Evolutionary conservation across 352 stramenopile genomes (phyloP).

Genomic region (Pythium rhizo-oryzae): DNA sequence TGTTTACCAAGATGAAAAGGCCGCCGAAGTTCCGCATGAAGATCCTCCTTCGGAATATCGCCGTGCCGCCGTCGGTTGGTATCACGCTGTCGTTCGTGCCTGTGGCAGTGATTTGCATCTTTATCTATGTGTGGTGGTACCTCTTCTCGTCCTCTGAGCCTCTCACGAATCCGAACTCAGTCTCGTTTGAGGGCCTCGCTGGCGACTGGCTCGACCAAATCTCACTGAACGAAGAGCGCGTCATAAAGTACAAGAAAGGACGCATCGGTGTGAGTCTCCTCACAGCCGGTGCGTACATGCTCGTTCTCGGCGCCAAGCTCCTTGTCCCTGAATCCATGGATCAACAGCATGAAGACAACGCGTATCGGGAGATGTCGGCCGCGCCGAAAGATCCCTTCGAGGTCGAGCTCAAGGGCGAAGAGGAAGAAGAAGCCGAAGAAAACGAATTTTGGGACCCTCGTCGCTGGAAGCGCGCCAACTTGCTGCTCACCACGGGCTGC

Average conservation of each 20-base stretch:
- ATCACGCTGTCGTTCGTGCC: conserved; percentile 69
- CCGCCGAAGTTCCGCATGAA: conserved; percentile 93
- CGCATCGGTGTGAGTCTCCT: conserved; percentile 86
- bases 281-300: conserved; percentile 79
- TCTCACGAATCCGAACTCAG: conserved; percentile 46
- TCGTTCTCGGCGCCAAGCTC: conserved; percentile 63
- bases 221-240: conserved; percentile 72
- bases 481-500: conserved; percentile 84
- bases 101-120: conserved; percentile 45
- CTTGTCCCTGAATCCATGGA: conserved; percentile 88
- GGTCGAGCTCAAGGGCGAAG: conserved; percentile 54
- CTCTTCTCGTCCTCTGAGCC: conserved; percentile 50
- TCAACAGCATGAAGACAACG: conserved; percentile 72
- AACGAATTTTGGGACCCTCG: conserved; percentile 83
- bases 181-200: conserved; percentile 84
- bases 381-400: conserved; percentile 54
- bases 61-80: conserved; percentile 82
- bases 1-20: conserved; percentile 96
- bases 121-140: conserved; percentile 89
- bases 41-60: conserved; percentile 91
- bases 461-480: conserved; percentile 91
- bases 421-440: conserved; percentile 60
- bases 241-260: conserved; percentile 88
- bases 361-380: conserved; percentile 69
- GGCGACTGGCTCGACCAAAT: conserved; percentile 90